Conservation (phyloP, 805 yeast species). For the Saturnispora hagleri region DNA sequence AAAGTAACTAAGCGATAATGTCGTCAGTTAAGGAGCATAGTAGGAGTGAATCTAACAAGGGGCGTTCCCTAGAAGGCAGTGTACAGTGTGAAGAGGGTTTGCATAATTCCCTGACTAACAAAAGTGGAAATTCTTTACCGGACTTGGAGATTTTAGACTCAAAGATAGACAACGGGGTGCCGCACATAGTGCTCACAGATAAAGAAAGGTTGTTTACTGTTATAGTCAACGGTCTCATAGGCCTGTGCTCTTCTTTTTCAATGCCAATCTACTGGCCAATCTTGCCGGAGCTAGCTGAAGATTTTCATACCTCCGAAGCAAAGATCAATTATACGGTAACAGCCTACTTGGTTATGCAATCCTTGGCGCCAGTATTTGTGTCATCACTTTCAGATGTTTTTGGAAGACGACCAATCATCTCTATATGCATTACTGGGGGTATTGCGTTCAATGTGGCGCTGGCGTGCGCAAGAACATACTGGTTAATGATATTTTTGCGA, state of each 20-base stretch:
- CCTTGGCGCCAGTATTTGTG: constrained; percentile 60
- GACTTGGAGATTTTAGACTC: neutral
- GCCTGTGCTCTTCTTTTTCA: constrained; percentile 62
- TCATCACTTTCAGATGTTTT: constrained; percentile 58
- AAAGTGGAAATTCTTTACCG: neutral
- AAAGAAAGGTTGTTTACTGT: constrained; percentile 35
- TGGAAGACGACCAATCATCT: constrained; percentile 65
- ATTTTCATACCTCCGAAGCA: constrained; percentile 49
- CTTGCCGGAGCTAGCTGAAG: constrained; percentile 42
- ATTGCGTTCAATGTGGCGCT: constrained; percentile 57
- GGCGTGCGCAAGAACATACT: constrained; percentile 47
- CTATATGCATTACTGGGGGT: constrained; percentile 46
- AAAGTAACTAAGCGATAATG: too few relatives aligned
- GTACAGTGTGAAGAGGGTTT: too few relatives aligned
- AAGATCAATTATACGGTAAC: constrained; percentile 65
- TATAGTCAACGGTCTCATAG: constrained; percentile 34
- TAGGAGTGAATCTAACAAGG: too few relatives aligned
- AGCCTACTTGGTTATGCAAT: constrained; percentile 68
- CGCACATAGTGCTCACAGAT: constrained; percentile 38
- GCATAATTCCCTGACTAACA: neutral
- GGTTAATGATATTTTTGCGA: constrained; percentile 56
- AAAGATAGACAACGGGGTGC: constrained; percentile 7
- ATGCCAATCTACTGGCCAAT: constrained; percentile 80
- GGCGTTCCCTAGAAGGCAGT: neutral
- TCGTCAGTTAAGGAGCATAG: neutral